These are phyloP conservation scores for Emydomyces testavorans DNA, from an alignment of 2,329 filamentous ascomycete species.

Conservation along the genomic window DNA sequence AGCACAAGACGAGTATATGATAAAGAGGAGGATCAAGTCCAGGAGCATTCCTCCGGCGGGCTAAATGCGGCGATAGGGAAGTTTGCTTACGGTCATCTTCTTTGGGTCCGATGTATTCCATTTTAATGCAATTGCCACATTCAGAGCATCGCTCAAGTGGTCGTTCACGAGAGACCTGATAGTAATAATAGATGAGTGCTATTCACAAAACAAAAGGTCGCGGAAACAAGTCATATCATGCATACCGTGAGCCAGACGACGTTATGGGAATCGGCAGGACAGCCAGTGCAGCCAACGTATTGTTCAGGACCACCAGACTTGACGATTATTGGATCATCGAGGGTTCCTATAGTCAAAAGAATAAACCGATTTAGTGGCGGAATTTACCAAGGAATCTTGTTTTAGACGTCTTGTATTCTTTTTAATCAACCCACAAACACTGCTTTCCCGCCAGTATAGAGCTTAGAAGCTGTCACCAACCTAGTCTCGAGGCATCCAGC, in stretches of 20 bases:
- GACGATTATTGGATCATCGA: slow-evolving; percentile 82
- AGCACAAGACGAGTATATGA: not conserved
- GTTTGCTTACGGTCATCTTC: slow-evolving; percentile 53
- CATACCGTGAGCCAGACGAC: slow-evolving; percentile 79
- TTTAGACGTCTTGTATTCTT: not conserved
- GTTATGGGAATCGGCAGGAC: slow-evolving; percentile 79
- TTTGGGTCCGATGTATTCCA: slow-evolving; percentile 83
- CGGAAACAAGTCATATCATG: not conserved
- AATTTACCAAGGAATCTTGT: not conserved
- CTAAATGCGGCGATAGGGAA: not conserved
- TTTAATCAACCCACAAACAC: not conserved
- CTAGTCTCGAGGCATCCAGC: slow-evolving; percentile 77
- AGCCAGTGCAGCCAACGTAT: slow-evolving; percentile 91
- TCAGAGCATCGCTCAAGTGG: slow-evolving; percentile 91
- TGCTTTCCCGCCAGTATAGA: not conserved
- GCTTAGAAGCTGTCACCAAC: slow-evolving; percentile 39
- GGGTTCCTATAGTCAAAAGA: slow-evolving; percentile 51
- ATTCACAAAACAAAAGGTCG: not conserved
- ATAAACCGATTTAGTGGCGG: not conserved
- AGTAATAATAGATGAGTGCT: not conserved
- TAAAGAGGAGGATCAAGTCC: not conserved
- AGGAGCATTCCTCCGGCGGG: too few relatives aligned
- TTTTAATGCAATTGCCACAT: slow-evolving; percentile 94
- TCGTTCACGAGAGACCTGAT: slow-evolving; percentile 70
- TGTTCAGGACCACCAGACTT: slow-evolving; percentile 91